Evolutionary conservation across 2,329 filamentous ascomycete species (phyloP), one percentile per base, ranked within the genome.

Genomic region (Cercospora nicotianae): DNA sequence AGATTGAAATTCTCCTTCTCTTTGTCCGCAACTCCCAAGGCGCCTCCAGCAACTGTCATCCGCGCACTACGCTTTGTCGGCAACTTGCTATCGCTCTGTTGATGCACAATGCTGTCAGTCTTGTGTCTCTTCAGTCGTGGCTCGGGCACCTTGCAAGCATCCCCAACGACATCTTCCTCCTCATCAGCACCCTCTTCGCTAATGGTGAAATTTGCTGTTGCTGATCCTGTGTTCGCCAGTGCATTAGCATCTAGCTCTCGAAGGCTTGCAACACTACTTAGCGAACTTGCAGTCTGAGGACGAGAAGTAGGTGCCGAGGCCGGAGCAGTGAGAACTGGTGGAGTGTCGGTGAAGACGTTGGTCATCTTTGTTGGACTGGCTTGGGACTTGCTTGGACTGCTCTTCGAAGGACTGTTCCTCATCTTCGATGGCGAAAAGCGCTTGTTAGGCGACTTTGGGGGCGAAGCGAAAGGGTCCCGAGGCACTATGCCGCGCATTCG

Each of bases 181-280:
- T 64, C 62, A 59, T 60, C 65, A 64, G 36, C 64, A 60, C 77
- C 79, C 48, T 74, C 68, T 64, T 80, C 76, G 67, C 75, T 60
- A 76, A 76, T 59, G 72, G 73, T 63, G 66, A 69, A 60, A 68
- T 67, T 57, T 71, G 68, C 51, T 69, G 71, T 53, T 70, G 69
- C 60, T 61, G 67, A 53, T 59, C 67, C 65, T 70, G 70, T 70
- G 69, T 69, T 61, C 31, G 71, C 69, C 45, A 82, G 74, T 67
- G 75, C 74, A 62, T 84, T 85, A 79, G 82, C 78, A 72, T 84
- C 83, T n/a, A 84, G 76, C 71, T 84, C 83, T 63, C 82, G 79
- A 18, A 84, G 76, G 66, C 80, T 75, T 64, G 67, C 70, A 16
- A 59, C 23, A 58, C 70, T 70, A 53, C 59, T 62, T 51, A 73